Conservation (phyloP, 805 yeast species). For the Babjeviella inositovora region DNA sequence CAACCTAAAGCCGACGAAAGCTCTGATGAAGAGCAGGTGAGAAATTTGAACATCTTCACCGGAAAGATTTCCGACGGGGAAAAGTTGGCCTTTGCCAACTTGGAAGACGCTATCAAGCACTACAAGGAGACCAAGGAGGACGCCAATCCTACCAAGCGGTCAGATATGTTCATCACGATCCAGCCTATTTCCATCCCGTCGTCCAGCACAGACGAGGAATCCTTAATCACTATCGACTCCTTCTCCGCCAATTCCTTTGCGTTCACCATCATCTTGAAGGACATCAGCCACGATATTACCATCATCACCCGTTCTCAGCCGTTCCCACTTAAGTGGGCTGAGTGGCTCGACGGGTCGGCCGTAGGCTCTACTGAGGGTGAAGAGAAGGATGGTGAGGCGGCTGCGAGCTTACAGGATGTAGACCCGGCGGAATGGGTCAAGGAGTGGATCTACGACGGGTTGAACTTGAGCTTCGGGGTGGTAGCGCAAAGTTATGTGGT, state of each 20-base stretch:
- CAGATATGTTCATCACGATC: constrained; percentile 58
- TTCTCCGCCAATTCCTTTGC: constrained; percentile 41
- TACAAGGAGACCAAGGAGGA: constrained; percentile 13
- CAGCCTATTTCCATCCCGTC: constrained; percentile 35
- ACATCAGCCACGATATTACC: constrained; percentile 61
- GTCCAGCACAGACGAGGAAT: constrained; percentile 4
- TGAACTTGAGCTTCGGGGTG: constrained; percentile 68
- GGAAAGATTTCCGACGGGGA: constrained; percentile 78
- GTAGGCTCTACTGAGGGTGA: constrained; percentile 12
- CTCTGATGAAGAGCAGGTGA: constrained; percentile 10
- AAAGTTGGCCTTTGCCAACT: constrained; percentile 75
- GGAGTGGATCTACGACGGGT: constrained; percentile 68
- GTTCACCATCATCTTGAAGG: constrained; percentile 64
- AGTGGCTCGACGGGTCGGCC: constrained; percentile 67
- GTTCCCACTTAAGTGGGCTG: constrained; percentile 80
- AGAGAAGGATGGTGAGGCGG: constrained; percentile 18
- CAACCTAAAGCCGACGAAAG: constrained; percentile 15
- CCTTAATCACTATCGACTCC: constrained; percentile 22
- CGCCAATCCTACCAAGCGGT: constrained; percentile 14
- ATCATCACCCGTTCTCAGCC: constrained; percentile 74
- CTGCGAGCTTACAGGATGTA: constrained; percentile 12
- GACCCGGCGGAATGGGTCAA: constrained; percentile 76
- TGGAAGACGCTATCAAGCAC: constrained; percentile 55
- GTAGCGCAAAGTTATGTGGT: constrained; percentile 85
- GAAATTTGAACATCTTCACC: constrained; percentile 50